phyloP scores from a whole-genome alignment of 176 grass and related monocot genomes.

The Rhipidocladum racemiflorum region DNA sequence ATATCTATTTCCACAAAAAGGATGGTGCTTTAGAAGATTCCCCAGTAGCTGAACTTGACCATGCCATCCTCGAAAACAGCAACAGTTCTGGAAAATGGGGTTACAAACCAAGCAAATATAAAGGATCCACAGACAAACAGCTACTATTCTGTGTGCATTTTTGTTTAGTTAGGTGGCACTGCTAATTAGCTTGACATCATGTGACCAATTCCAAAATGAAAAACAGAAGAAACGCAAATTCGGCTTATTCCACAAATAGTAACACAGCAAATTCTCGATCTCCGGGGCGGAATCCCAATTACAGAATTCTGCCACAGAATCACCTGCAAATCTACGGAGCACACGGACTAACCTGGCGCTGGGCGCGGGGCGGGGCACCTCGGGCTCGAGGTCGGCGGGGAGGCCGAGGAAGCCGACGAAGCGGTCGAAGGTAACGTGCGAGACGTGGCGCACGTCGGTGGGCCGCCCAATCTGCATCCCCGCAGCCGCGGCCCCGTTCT shows the following conservation, averaged over 20 bases:
- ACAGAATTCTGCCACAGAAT: background rate
- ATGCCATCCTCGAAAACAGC: conserved; percentile 17
- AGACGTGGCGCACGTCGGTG: conserved; percentile 85
- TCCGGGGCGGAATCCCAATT: background rate
- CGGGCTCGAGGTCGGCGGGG: conserved; percentile 82
- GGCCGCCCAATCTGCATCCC: conserved; percentile 90
- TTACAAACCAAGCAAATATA: background rate
- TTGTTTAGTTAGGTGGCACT: conserved; percentile 2
- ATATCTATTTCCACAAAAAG: background rate
- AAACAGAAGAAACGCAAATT: background rate
- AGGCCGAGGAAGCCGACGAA: conserved; percentile 94
- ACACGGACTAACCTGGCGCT: conserved; percentile 67
- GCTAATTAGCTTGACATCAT: background rate
- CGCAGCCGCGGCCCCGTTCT: background rate
- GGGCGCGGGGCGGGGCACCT: conserved; percentile 62
- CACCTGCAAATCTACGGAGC: background rate
- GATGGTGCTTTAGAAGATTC: conserved; percentile 22
- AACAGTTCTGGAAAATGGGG: background rate
- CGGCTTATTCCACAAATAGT: background rate
- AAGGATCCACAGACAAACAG: background rate
- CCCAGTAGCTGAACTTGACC: background rate
- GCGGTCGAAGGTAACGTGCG: conserved; percentile 95
- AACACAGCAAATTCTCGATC: background rate
- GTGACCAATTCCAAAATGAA: background rate
- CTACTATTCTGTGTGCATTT: background rate